These are phyloP conservation scores for Cercospora beticola DNA, from an alignment of 2,329 filamentous ascomycete species.

Conservation along the genomic window DNA sequence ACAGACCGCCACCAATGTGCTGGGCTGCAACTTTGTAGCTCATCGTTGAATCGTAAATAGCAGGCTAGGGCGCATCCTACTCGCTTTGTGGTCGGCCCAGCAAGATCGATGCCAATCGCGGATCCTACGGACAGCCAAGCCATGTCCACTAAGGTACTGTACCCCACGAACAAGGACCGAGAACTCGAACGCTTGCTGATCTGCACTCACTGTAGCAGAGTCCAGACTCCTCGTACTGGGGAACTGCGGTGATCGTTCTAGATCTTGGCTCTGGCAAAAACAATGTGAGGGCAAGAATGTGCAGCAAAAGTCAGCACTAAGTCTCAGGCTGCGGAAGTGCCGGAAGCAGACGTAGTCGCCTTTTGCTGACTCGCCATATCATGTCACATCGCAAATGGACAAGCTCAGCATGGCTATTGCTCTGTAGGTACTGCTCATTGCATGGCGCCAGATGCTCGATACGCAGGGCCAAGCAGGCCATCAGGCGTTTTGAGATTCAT, in stretches of 20 bases:
- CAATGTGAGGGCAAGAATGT: background rate
- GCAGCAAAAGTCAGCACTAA: background rate
- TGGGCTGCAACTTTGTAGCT: background rate
- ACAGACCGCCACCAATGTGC: background rate
- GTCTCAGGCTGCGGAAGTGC: background rate
- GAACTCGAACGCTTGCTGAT: background rate
- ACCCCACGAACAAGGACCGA: background rate
- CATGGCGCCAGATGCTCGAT: background rate
- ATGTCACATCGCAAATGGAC: background rate
- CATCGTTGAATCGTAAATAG: background rate
- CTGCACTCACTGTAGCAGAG: background rate
- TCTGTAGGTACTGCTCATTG: background rate
- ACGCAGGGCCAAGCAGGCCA: background rate
- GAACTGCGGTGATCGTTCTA: background rate
- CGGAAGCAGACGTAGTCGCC: background rate
- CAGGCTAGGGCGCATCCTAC: background rate
- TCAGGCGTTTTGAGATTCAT: background rate
- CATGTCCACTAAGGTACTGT: background rate
- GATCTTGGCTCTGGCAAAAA: background rate
- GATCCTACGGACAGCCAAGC: background rate
- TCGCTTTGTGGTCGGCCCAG: background rate
- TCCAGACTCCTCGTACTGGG: background rate
- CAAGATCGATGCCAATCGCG: background rate
- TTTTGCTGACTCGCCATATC: background rate
- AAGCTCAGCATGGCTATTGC: background rate